Evolutionary conservation across 768 basidiomycete species (phyloP).

Genomic region (Rhodocollybia butyracea): DNA sequence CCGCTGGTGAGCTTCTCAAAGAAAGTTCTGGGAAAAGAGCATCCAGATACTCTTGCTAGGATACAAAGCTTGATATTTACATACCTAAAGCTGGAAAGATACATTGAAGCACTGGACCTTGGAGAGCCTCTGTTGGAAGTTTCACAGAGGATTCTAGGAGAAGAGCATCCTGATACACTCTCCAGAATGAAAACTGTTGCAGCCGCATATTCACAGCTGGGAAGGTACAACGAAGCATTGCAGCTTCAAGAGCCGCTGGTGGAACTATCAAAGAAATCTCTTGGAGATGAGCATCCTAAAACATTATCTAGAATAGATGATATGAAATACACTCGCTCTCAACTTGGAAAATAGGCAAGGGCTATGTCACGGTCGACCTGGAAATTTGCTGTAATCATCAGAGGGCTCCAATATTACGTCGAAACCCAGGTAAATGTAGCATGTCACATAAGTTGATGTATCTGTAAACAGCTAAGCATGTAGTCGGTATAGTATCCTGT

Average conservation of each 20-base stretch:
- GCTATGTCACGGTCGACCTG: too few species aligned
- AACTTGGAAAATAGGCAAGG: not conserved
- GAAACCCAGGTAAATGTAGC: too few species aligned
- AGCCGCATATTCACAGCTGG: too few species aligned
- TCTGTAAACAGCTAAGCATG: too few species aligned
- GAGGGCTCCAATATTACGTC: too few species aligned
- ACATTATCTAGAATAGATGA: not conserved
- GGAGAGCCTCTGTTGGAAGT: not conserved
- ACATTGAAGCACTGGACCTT: slow-evolving; percentile 7
- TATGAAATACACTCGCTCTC: not conserved
- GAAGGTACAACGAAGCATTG: not conserved
- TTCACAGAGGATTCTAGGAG: not conserved
- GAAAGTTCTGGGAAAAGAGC: not conserved
- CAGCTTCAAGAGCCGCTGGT: not conserved
- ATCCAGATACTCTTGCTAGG: slow-evolving; percentile 3
- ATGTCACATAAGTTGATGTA: too few species aligned
- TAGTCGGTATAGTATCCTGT: too few species aligned
- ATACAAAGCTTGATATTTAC: slow-evolving; percentile 3
- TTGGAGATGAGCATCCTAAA: slow-evolving; percentile 7
- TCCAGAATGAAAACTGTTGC: too few species aligned
- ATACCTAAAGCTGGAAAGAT: not conserved
- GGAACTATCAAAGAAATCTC: not conserved
- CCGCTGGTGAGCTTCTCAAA: not conserved
- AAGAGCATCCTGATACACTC: too few species aligned
- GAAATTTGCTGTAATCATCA: too few species aligned